These are phyloP conservation scores for Rhododendron griersonianum DNA, from an alignment of 148 eudicot species.

Conservation along the genomic window DNA sequence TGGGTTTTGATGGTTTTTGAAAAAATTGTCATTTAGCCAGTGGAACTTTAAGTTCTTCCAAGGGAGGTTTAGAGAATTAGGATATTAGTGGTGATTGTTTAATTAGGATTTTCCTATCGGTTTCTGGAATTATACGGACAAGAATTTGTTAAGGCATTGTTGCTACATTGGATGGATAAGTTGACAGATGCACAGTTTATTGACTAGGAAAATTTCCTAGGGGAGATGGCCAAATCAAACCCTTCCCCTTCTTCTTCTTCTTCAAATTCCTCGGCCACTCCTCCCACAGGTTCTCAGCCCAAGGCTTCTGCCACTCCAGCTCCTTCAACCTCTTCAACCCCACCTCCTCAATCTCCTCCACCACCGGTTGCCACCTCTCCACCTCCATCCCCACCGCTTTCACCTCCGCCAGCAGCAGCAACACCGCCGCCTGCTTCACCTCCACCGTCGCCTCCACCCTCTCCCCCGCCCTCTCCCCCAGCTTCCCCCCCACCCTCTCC, in stretches of 20 bases:
- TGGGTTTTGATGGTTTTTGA: slow-evolving; percentile 20
- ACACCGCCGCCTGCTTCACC: slow-evolving; percentile 11
- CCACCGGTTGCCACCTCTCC: slow-evolving; percentile 9
- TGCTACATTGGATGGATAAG: slow-evolving; percentile 14
- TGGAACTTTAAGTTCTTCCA: slow-evolving; percentile 11
- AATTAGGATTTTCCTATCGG: slow-evolving; percentile 11
- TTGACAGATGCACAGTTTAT: slow-evolving; percentile 27
- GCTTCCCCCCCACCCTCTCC: slow-evolving; percentile 4
- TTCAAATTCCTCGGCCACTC: slow-evolving; percentile 16
- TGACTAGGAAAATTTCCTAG: slow-evolving; percentile 11
- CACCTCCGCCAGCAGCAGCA: slow-evolving; percentile 3
- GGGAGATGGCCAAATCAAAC: slow-evolving; percentile 49
- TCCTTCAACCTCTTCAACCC: slow-evolving; percentile 19
- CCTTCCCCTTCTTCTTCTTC: slow-evolving; percentile 36
- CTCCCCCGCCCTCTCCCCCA: slow-evolving; percentile 11
- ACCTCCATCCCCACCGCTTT: slow-evolving; percentile 9
- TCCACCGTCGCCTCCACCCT: slow-evolving; percentile 1
- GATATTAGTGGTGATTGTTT: slow-evolving; percentile 21
- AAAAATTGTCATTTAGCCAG: slow-evolving; percentile 1
- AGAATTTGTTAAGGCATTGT: slow-evolving; percentile 4
- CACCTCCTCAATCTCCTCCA: slow-evolving; percentile 20
- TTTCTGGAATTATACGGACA: slow-evolving; percentile 9
- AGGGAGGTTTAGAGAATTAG: slow-evolving; percentile 5
- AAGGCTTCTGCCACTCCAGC: slow-evolving; percentile 25
- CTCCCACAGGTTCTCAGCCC: slow-evolving; percentile 23